Base-by-base conservation (phyloP, 1,284 basidiomycete species). In the Trametes versicolor region DNA sequence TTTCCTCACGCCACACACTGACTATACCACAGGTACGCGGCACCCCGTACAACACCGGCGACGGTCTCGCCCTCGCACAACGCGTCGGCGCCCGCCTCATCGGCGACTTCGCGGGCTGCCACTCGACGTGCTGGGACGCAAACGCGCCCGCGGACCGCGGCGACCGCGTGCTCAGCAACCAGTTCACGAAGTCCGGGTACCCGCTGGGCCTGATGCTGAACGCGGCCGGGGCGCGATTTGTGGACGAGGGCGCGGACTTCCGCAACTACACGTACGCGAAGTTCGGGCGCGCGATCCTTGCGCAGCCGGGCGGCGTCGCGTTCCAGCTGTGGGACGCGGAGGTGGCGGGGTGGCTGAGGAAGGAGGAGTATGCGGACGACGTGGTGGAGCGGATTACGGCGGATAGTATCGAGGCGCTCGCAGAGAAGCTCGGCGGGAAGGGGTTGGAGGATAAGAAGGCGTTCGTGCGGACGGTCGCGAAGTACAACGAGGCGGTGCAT, bases 81-180 rank as follows among this genome's bases (percentile, higher is more conserved):
- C 73, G 77, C 10, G 69, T 85, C 34, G 86, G 87, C n/a, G 88
- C 85, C n/a, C 82, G 81, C 58, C 76, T 85, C 37, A 74, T 76
- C 0, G 88, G 88, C 4, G 87, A 90, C 75, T 91, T 86, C 83
- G 72, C 71, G 49, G 84, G 87, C 19, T 91, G 89, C 69, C 90
- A 91, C 69, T 88, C 87, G 64, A 90, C 88, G 5, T 85, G 84
- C 70, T 91, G 89, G 89, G 90, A 90, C 69, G 87, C 86, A n/a
- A 81, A 88, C 69, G 86, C 88, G 0, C 77, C 81, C 3, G 63
- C 75, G 21, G 77, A 86, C 51, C 73, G 77, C 17, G 89, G 89
- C 9, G 80, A 86, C 62, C 83, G 87, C 50, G 77, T 79, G 39
- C 75, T 89, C 58, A 88, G 85, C 63, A 91, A 91, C 72, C 87